Percentiles rank a stretch among this genome's conserved stretches.
Conservation (phyloP, 176 grass and related monocot species). For the Thalia dealbata region DNA sequence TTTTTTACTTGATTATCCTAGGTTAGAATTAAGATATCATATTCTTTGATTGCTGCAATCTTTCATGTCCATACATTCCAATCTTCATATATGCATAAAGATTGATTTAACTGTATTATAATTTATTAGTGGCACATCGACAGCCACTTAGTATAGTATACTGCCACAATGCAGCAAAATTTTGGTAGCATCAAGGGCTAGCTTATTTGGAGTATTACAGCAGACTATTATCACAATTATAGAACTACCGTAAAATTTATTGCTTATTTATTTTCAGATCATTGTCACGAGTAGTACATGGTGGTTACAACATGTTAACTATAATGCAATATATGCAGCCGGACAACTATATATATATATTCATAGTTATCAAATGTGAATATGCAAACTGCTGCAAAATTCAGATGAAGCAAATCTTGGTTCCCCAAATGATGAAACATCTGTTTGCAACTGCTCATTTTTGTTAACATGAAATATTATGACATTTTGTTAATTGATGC, state of each 20-base stretch:
- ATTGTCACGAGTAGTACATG: background rate
- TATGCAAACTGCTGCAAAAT: background rate
- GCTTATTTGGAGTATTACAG: background rate
- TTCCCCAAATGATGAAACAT: background rate
- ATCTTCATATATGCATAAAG: no score
- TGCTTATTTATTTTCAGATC: background rate
- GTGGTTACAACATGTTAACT: background rate
- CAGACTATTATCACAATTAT: background rate
- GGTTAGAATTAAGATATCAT: background rate
- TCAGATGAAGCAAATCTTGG: background rate
- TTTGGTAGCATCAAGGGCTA: background rate
- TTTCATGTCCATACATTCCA: no score
- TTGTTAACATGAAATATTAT: background rate
- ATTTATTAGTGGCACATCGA: background rate
- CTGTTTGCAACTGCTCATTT: background rate
- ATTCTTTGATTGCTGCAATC: background rate
- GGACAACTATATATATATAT: no score
- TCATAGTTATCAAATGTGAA: background rate
- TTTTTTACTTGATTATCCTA: background rate
- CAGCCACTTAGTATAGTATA: no score
- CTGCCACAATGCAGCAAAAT: no score
- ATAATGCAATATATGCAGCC: no score
- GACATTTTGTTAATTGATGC: background rate
- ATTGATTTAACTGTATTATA: no score
- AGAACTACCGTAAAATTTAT: background rate